Conservation (phyloP, 495 filamentous ascomycete genomes). For the Penicillium crystallinum region DNA sequence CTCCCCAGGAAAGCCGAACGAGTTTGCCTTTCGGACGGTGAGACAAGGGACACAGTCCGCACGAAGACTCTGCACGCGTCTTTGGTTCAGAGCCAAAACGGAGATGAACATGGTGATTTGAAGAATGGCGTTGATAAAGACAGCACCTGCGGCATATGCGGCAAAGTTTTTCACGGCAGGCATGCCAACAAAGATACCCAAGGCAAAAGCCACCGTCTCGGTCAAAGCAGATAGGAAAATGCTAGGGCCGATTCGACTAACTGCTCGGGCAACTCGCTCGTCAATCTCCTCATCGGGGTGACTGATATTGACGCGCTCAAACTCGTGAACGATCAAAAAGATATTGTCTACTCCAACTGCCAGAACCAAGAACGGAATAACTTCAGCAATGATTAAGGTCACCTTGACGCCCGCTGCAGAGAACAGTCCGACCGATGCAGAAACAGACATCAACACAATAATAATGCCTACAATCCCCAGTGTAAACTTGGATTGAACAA, state of each 20-base stretch:
- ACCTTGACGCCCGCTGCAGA: slow-evolving; percentile 85
- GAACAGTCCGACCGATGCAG: slow-evolving; percentile 88
- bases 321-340: slow-evolving; percentile 97
- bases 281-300: slow-evolving; percentile 84
- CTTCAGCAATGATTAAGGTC: slow-evolving; percentile 95
- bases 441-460: slow-evolving; percentile 96
- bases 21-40: slow-evolving; percentile 61
- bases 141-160: slow-evolving; percentile 90
- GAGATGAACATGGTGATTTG: slow-evolving; percentile 96
- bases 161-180: slow-evolving; percentile 96
- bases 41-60: slow-evolving; percentile 94
- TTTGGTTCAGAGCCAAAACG: slow-evolving; percentile 84
- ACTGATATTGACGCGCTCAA: slow-evolving; percentile 87
- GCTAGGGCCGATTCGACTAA: slow-evolving; percentile 92
- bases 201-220: slow-evolving; percentile 85
- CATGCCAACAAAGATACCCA: slow-evolving; percentile 95
- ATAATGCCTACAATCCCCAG: slow-evolving; percentile 86
- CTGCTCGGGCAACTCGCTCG: slow-evolving; percentile 72
- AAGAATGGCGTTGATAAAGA: slow-evolving; percentile 91
- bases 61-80: slow-evolving; percentile 73
- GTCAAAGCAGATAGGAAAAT: slow-evolving; percentile 93
- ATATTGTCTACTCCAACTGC: slow-evolving; percentile 98
- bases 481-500: slow-evolving; percentile 94
- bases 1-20: slow-evolving; percentile 44
- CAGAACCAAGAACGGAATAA: slow-evolving; percentile 94